Evolutionary conservation across 805 yeast genomes (phyloP).

Genomic region (Jamesozyma lodderae): DNA sequence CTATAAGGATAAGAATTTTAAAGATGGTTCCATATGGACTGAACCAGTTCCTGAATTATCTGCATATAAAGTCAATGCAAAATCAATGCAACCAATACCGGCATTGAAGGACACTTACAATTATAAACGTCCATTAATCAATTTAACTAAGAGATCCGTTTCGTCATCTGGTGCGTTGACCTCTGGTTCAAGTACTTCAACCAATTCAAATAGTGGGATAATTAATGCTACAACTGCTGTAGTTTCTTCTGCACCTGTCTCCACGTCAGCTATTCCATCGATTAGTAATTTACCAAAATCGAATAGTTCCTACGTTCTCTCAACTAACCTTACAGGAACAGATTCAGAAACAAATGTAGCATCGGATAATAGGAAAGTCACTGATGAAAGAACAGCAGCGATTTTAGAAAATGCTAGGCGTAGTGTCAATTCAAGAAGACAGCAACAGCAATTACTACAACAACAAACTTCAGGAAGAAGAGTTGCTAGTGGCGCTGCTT

Average conservation of each 20-base stretch:
- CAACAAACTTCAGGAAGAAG: conserved; percentile 9
- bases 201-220: not conserved
- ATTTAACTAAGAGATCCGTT: not conserved
- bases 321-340: not conserved
- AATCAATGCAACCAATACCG: conserved; percentile 71
- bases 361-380: conserved; percentile 8
- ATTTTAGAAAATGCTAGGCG: conserved; percentile 26
- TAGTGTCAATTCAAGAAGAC: conserved; percentile 17
- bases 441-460: too few relatives aligned
- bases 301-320: conserved; percentile 1
- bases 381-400: conserved; percentile 27
- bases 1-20: conserved; percentile 48
- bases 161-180: not conserved
- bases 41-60: conserved; percentile 52
- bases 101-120: conserved; percentile 28
- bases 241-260: not conserved
- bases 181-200: not conserved
- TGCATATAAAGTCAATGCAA: conserved; percentile 67
- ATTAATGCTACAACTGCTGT: not conserved
- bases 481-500: conserved; percentile 16
- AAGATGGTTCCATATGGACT: conserved; percentile 51
- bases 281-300: conserved; percentile 1
- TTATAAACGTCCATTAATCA: conserved; percentile 4
- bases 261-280: not conserved
- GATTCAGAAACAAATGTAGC: not conserved